These are phyloP conservation scores for Rauvolfia tetraphylla DNA, from an alignment of 257 asterid genomes.

Conservation along the genomic window DNA sequence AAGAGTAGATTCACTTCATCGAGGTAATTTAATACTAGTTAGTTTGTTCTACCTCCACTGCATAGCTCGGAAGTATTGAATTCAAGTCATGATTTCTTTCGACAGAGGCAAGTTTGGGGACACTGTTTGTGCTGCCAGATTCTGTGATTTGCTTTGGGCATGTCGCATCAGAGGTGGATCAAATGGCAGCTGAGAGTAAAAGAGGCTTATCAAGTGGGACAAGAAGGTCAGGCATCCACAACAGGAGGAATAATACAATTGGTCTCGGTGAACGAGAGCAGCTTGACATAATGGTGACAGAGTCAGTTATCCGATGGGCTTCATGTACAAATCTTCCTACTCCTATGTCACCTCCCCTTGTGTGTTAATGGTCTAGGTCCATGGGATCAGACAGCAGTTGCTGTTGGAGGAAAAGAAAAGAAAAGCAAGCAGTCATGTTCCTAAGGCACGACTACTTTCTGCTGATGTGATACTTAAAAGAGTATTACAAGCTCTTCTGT, in stretches of 20 bases:
- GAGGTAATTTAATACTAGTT: conserved; percentile 37
- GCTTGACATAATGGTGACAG: conserved; percentile 53
- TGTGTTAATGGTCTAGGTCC: conserved; percentile 31
- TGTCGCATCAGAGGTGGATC: conserved; percentile 24
- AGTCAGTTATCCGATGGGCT: conserved; percentile 79
- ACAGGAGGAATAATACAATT: conserved; percentile 67
- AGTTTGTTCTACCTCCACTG: not conserved
- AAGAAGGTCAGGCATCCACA: conserved; percentile 38
- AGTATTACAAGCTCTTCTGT: conserved; percentile 14
- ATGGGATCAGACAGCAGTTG: conserved; percentile 10
- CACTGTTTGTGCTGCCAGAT: conserved; percentile 22
- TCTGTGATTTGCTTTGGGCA: conserved; percentile 17
- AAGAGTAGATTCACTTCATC: conserved; percentile 27
- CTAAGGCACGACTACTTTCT: not conserved
- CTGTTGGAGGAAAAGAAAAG: not conserved
- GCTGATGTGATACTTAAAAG: not conserved
- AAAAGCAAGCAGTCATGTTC: not conserved
- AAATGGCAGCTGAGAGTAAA: conserved; percentile 28
- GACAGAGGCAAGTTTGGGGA: conserved; percentile 27
- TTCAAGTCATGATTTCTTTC: not conserved
- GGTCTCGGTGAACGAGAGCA: conserved; percentile 63
- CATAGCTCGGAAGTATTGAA: not conserved
- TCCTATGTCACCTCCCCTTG: conserved; percentile 65
- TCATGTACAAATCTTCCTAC: conserved; percentile 70
- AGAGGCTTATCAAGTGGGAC: conserved; percentile 24